Evolutionary conservation across 2,329 filamentous ascomycete species (phyloP).

Genomic region (Coniochaeta sp.): DNA sequence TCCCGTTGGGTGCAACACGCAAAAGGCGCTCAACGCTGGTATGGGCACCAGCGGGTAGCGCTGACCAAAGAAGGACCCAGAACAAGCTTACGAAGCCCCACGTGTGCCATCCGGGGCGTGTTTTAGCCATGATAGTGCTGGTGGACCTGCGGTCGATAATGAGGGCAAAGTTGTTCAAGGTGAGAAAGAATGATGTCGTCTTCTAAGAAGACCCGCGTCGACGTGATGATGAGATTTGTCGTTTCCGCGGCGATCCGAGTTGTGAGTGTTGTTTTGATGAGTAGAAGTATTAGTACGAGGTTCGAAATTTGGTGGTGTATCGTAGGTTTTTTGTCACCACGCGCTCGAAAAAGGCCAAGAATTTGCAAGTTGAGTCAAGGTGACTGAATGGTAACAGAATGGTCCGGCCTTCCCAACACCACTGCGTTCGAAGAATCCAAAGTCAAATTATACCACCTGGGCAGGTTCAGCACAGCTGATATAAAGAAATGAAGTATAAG

Average conservation of each 20-base stretch:
- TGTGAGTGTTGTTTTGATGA: neutral
- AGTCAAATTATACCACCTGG: slow-evolving; percentile 1
- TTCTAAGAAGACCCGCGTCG: neutral
- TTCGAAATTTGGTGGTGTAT: neutral
- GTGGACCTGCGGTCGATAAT: neutral
- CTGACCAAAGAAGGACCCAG: neutral
- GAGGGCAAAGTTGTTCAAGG: neutral
- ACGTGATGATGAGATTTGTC: neutral
- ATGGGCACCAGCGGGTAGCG: slow-evolving; percentile 45
- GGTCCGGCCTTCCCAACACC: neutral
- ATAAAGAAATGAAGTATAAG: slow-evolving; percentile 1
- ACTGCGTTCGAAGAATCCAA: neutral
- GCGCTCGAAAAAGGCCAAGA: neutral
- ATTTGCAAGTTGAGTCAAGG: neutral
- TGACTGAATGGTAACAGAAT: neutral
- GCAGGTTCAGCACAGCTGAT: neutral
- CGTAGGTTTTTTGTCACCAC: neutral
- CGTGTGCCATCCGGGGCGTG: neutral
- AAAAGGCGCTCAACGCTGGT: slow-evolving; percentile 76
- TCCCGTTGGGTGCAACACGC: slow-evolving; percentile 65
- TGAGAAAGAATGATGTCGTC: neutral
- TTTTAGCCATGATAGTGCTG: slow-evolving; percentile 1
- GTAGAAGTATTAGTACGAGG: neutral
- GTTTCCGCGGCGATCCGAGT: neutral
- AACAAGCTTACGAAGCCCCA: neutral